phyloP scores from a whole-genome alignment of 805 yeast genomes.

The Diddensiella santjacobensis region DNA sequence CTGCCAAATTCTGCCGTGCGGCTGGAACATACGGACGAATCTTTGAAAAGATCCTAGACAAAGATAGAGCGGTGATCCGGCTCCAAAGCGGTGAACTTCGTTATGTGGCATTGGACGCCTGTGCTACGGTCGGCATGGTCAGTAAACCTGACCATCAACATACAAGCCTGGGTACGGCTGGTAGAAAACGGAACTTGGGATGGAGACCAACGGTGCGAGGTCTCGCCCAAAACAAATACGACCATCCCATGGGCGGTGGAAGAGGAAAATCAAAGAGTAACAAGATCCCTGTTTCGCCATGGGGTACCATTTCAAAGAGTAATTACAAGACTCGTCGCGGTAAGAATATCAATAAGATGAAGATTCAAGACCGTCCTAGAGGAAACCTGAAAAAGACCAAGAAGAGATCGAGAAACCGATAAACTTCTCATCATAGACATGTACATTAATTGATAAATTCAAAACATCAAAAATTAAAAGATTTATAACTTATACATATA shows the following conservation, averaged over 20 bases:
- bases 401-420: constrained; percentile 24
- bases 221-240: constrained; percentile 95
- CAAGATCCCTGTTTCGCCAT: constrained; percentile 88
- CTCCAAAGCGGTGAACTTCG: constrained; percentile 93
- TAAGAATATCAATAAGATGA: constrained; percentile 75
- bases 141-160: constrained; percentile 92
- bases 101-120: constrained; percentile 76
- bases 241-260: constrained; percentile 99
- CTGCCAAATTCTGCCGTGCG: constrained; percentile 84
- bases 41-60: constrained; percentile 69
- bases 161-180: constrained; percentile 91
- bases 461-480: background rate
- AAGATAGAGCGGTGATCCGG: constrained; percentile 69
- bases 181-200: constrained; percentile 88
- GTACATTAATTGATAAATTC: background rate
- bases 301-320: constrained; percentile 93
- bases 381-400: constrained; percentile 39
- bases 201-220: constrained; percentile 95
- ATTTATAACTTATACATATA: too few relatives aligned
- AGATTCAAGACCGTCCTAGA: constrained; percentile 90
- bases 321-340: constrained; percentile 92
- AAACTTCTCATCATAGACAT: background rate
- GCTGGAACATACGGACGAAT: constrained; percentile 95
- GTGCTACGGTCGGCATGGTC: constrained; percentile 91
- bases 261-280: constrained; percentile 98